Evolutionary conservation across 768 basidiomycete species (phyloP).

Genomic region (Calvatia gigantea): DNA sequence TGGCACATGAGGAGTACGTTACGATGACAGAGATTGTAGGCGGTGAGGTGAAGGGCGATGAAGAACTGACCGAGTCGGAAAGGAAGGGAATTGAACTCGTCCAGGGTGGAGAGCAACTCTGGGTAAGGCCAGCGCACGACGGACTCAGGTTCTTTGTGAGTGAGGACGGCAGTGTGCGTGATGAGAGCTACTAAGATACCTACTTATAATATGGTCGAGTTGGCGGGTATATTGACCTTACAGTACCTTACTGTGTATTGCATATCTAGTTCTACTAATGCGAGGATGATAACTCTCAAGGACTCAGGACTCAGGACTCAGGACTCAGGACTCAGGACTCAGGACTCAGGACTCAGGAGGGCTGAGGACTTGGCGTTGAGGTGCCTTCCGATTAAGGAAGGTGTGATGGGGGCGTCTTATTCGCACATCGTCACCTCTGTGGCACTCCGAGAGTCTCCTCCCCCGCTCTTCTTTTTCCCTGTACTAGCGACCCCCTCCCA

Average conservation of each 20-base stretch:
- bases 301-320: neutral
- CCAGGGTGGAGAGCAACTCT: conserved; percentile 42
- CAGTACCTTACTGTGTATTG: no score
- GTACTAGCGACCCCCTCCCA: neutral
- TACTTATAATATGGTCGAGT: neutral
- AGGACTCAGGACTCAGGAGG: neutral
- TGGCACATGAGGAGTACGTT: conserved; percentile 74
- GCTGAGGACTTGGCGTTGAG: neutral
- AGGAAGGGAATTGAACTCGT: conserved; percentile 42
- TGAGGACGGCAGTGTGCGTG: conserved; percentile 37
- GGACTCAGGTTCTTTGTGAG: conserved; percentile 58
- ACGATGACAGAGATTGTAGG: conserved; percentile 55
- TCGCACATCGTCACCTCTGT: neutral
- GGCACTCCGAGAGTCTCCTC: neutral
- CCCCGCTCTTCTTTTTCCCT: neutral
- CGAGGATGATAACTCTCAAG: neutral
- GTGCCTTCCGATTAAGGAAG: conserved; percentile 1
- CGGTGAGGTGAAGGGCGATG: conserved; percentile 27
- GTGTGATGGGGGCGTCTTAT: neutral
- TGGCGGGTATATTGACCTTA: neutral
- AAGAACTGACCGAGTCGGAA: conserved; percentile 29
- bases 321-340: neutral
- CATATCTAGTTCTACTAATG: neutral
- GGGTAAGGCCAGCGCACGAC: conserved; percentile 75
- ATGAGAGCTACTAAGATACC: conserved; percentile 42